Base-by-base conservation (phyloP, 306 rosid genomes). In the Lablab purpureus region DNA sequence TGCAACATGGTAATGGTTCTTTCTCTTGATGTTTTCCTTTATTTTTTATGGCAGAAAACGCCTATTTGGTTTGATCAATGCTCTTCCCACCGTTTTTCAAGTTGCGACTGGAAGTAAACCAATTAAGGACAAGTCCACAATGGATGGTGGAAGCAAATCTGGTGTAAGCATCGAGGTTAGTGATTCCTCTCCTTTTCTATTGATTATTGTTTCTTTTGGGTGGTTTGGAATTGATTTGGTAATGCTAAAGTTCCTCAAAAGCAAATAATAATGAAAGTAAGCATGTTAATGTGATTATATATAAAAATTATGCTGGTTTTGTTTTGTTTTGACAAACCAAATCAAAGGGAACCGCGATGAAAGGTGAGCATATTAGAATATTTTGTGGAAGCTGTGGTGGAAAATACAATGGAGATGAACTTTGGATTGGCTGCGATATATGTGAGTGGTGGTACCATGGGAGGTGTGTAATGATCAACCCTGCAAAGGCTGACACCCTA, bases 391-490 rank as follows among this genome's bases (percentile, higher is more conserved):
- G 91, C 89, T 93, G 98, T 10, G 94, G 98, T 1, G 94, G 92
- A 71, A 89, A 89, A 30, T 93, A 93, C 88, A 91, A 77, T 22
- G 91, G 91, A 0, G 88, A 89, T 47, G 98, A 93, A 73, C 91
- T 93, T 84, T 93, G 98, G 98, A 93, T 93, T 4, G 94, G 97
- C 30, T 93, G 98, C 1, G 98, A 93, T 73, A 84, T 93, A 49
- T 93, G 98, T 4, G 98, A 91, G 87, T 90, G 83, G 86, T 92
- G 97, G 97, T 92, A 75, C 88, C 97, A 92, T 19, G 97, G 97
- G 64, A 91, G 82, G 74, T 93, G 98, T 28, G 94, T 93, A 77
- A 91, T 88, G 94, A 88, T 93, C 51, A 91, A 94, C 21, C 98
- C 98, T 64, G 92, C 90, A 6, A 89, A 89, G 86, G 98, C 98